A percentile compares a stretch with the other conserved stretches of the same genome.
phyloP scores from a whole-genome alignment of 306 rosid genomes.

The Amphicarpaea edgeworthii region DNA sequence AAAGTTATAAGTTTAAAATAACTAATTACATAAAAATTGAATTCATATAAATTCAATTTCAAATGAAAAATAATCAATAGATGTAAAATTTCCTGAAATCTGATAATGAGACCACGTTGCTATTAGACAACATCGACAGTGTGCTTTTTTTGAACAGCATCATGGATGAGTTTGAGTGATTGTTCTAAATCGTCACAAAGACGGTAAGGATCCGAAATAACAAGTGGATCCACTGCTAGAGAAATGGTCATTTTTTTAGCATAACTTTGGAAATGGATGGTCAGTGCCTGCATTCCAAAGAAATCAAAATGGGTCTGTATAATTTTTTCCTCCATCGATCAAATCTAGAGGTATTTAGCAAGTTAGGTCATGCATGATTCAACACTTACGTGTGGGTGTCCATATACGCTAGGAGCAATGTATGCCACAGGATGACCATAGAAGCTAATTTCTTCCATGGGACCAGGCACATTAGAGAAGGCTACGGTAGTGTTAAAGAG shows the following conservation, averaged over 20 bases:
- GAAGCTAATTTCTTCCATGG: conserved; percentile 69
- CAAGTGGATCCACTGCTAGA: conserved; percentile 59
- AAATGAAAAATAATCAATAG: background rate
- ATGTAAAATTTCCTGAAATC: background rate
- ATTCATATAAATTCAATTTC: background rate
- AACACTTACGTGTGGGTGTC: conserved; percentile 69
- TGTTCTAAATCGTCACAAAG: conserved; percentile 67
- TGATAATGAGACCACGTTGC: background rate
- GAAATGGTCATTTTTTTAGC: conserved; percentile 60
- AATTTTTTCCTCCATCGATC: background rate
- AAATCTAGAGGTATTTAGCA: too few species aligned
- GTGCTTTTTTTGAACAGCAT: conserved; percentile 40
- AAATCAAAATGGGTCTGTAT: background rate
- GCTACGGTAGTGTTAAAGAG: conserved; percentile 58
- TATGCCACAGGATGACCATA: conserved; percentile 63
- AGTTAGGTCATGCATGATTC: background rate
- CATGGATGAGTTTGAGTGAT: conserved; percentile 57
- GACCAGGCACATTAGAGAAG: conserved; percentile 69
- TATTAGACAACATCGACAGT: conserved; percentile 14
- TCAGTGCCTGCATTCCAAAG: conserved; percentile 58
- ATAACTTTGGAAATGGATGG: conserved; percentile 70
- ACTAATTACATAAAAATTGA: too few species aligned
- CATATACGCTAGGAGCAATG: conserved; percentile 70
- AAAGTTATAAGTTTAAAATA: background rate
- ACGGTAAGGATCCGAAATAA: conserved; percentile 61